Evolutionary conservation across 1,139 yeast species (phyloP), one percentile per base, ranked within the genome.

Genomic region (Suhomyces bribrorum): DNA sequence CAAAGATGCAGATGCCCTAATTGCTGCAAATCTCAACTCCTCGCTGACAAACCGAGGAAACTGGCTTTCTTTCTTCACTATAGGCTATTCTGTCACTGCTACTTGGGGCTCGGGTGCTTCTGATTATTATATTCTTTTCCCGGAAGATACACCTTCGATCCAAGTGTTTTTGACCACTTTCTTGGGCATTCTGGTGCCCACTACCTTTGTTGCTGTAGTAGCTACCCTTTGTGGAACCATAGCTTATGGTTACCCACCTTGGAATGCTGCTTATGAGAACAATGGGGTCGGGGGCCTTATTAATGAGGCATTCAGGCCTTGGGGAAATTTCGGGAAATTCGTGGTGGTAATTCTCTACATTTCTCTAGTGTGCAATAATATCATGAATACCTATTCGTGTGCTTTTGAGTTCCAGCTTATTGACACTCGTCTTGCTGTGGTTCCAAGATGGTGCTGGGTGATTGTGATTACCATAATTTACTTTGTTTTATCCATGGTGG

Each of bases 291-390:
- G 65, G 5, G 65, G 64, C 1, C 35, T 61, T 5, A 37, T 61
- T 7, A 42, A 41, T 18, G 56, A 43, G 11, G 50, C 57, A 0
- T 58, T 59, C 36, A 32, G 34, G 15, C 61, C 60, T 1, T 59
- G 63, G 62, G 62, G 61, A 1, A 44, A 46, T 1, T 57, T 57
- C 32, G 64, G 64, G 5, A 61, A 61, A 36, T 61, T 66, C 46
- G 58, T 65, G 26, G 62, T 61, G 28, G 66, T 66, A 8, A 32
- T 65, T 5, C 50, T 65, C 36, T 66, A 53, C 51, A 38, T 67
- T 7, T 66, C 71, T 4, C 56, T 67, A 32, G 57, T 66, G 24
- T 62, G 70, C 47, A 67, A 66, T 47, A 66, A 64, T 40, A 59
- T 67, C 44, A 62, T 67, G 57, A 59, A 58, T 42, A 56, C 63